phyloP scores from a whole-genome alignment of 228 moss, liverwort and hornwort genomes.

The Sphagnum magellanicum region DNA sequence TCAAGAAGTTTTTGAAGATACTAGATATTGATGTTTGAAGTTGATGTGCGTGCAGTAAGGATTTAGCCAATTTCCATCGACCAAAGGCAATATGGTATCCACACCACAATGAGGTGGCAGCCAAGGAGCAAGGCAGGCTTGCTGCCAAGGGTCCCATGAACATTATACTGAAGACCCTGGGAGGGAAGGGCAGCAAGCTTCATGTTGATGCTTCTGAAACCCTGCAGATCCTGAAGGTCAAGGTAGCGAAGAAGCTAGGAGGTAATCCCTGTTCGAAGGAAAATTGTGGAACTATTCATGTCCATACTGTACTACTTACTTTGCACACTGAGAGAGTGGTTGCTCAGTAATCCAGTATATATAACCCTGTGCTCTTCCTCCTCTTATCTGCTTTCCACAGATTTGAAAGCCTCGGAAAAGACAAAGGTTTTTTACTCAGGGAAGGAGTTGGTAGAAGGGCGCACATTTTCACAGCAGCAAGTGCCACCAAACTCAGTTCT shows the following conservation, averaged over 20 bases:
- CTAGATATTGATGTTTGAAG: background rate
- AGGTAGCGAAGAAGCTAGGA: conserved; percentile 91
- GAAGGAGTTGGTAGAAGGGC: conserved; percentile 81
- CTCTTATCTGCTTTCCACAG: conserved; percentile 41
- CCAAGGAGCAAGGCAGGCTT: conserved; percentile 98
- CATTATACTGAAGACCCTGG: conserved; percentile 93
- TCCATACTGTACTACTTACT: too few relatives aligned
- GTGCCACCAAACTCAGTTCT: conserved; percentile 97
- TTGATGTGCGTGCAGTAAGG: conserved; percentile 66
- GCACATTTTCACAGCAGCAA: conserved; percentile 89
- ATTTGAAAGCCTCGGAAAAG: conserved; percentile 86
- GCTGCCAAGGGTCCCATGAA: conserved; percentile 89
- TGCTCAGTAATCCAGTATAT: too few relatives aligned
- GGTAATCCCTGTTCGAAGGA: conserved; percentile 25
- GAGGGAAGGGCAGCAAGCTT: conserved; percentile 94
- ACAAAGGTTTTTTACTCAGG: conserved; percentile 86
- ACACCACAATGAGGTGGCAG: conserved; percentile 99
- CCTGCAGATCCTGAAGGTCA: conserved; percentile 70
- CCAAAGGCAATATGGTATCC: conserved; percentile 99
- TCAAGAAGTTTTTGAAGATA: background rate
- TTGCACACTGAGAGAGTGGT: too few relatives aligned
- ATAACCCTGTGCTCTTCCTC: conserved; percentile 9
- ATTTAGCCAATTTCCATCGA: conserved; percentile 97
- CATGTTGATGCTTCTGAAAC: conserved; percentile 93
- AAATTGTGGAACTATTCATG: too few relatives aligned